Conservation (phyloP, 2,329 filamentous ascomycete species). For the Epichloe sibirici region DNA sequence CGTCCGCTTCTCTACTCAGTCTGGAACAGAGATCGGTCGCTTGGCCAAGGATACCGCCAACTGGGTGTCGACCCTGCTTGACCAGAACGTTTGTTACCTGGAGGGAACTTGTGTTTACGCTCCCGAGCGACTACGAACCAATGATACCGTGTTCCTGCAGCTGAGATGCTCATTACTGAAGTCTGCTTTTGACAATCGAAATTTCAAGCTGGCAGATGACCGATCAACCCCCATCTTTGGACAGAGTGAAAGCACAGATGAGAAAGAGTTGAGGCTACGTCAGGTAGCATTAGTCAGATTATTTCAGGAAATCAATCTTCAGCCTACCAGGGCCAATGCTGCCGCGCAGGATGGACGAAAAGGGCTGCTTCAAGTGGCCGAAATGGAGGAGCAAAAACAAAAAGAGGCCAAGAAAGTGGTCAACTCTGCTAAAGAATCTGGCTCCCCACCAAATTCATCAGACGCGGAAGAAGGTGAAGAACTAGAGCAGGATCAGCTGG, state of each 20-base stretch:
- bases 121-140: slow-evolving; percentile 72
- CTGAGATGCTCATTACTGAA: slow-evolving; percentile 64
- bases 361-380: slow-evolving; percentile 73
- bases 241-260: slow-evolving; percentile 72
- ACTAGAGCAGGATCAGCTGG: slow-evolving; percentile 88
- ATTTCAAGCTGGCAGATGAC: slow-evolving; percentile 54
- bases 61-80: slow-evolving; percentile 87
- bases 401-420: slow-evolving; percentile 33
- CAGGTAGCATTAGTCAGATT: slow-evolving; percentile 83
- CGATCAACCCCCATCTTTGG: slow-evolving; percentile 65
- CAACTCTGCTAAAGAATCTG: slow-evolving; percentile 18
- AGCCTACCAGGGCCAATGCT: slow-evolving; percentile 63
- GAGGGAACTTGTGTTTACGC: slow-evolving; percentile 83
- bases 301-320: slow-evolving; percentile 77
- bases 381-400: slow-evolving; percentile 68
- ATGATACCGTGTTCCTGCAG: slow-evolving; percentile 91
- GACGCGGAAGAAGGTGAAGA: slow-evolving; percentile 78
- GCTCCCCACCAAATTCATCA: slow-evolving; percentile 45
- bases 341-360: slow-evolving; percentile 72
- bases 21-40: slow-evolving; percentile 73
- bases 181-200: slow-evolving; percentile 55
- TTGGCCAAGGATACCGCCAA: slow-evolving; percentile 75
- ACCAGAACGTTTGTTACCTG: slow-evolving; percentile 79
- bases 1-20: slow-evolving; percentile 75
- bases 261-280: slow-evolving; percentile 68